Base-by-base conservation (phyloP, 768 basidiomycete species). In the Mrakia frigida region DNA sequence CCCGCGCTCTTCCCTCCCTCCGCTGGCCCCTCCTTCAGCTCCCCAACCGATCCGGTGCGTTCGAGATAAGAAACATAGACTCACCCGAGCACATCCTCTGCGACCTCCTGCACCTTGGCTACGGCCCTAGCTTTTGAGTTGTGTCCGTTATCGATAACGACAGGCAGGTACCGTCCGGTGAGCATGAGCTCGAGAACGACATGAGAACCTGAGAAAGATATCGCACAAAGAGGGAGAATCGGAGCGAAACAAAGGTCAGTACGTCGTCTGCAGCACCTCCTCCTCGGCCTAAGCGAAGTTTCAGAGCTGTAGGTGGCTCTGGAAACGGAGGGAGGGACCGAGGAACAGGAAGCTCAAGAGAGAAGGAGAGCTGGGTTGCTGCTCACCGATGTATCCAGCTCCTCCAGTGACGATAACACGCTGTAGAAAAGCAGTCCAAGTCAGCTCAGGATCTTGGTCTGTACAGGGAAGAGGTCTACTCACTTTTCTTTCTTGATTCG, bases 81-180 rank as follows among this genome's bases (percentile, higher is more conserved):
- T 77, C 75, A 83, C 83, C 82, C 83, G 25, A 98, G 87, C 79
- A 90, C 89, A 65, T 87, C 88, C 78, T 87, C 87, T 4, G 94
- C 93, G 74, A 98, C 87, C 83, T 92, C 87, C 23, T 90, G 88
- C 65, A 95, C 91, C 78, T 92, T 89, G 72, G 86, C 84, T 68
- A 97, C 87, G 3, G 93, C 88, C 31, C 86, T 86, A 2, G 92
- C 89, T 79, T 89, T 88, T 3, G 97, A 94, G 83, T 99, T 99
- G 84, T 94, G 90, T 85, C 91, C 86, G 86, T 98, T 98, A 86
- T 99, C 97, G 80, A 98, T 88, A 33, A 94, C 91, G 79, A 98
- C 89, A 80, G 98, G 93, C 82, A 91, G 92, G 87, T 92, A 99
- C 78, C 89, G 86, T 76, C 93, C 89, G 18, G 94, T 93, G 82